A percentile compares a stretch with the other conserved stretches of the same genome.
Evolutionary conservation across 768 basidiomycete genomes (phyloP).

Genomic region (Lactarius hengduanensis): DNA sequence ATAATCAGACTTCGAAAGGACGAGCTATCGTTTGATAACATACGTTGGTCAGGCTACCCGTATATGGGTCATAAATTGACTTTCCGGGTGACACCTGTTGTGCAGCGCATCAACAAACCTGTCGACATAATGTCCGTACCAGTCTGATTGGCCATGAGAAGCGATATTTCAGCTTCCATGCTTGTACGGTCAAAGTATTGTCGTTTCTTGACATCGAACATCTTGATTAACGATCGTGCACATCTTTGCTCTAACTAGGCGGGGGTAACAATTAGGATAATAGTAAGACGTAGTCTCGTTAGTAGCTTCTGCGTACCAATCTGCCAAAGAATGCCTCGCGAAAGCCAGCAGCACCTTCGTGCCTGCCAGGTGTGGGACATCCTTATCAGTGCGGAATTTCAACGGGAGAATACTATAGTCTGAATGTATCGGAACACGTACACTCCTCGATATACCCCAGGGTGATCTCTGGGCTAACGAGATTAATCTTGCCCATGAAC

Average conservation of each 20-base stretch:
- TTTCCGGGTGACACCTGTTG: too few species aligned
- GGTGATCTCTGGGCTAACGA: conserved; percentile 73
- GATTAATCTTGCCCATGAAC: conserved; percentile 75
- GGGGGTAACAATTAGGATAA: conserved; percentile 1
- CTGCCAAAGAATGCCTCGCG: conserved; percentile 78
- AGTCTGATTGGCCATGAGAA: conserved; percentile 98
- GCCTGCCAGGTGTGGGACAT: too few species aligned
- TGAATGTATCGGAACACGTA: conserved; percentile 36
- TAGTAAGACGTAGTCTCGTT: too few species aligned
- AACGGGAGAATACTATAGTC: too few species aligned
- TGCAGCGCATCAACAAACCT: too few species aligned
- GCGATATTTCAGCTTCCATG: conserved; percentile 95
- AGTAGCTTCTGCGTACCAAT: conserved; percentile 59
- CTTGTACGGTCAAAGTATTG: conserved; percentile 92
- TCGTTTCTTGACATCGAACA: conserved; percentile 87
- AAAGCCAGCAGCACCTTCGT: conserved; percentile 67
- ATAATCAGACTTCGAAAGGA: too few species aligned
- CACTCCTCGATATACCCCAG: conserved; percentile 87
- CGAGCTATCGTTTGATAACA: too few species aligned
- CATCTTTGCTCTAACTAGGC: conserved; percentile 57
- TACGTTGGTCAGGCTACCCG: too few species aligned
- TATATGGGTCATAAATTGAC: too few species aligned
- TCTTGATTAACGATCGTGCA: conserved; percentile 63
- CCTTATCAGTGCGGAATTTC: too few species aligned
- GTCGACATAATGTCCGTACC: too few species aligned